A percentile compares a stretch with the other conserved stretches of the same genome.
Conservation (phyloP, 306 rosid genomes). For the Vigna reflexopilosa region DNA sequence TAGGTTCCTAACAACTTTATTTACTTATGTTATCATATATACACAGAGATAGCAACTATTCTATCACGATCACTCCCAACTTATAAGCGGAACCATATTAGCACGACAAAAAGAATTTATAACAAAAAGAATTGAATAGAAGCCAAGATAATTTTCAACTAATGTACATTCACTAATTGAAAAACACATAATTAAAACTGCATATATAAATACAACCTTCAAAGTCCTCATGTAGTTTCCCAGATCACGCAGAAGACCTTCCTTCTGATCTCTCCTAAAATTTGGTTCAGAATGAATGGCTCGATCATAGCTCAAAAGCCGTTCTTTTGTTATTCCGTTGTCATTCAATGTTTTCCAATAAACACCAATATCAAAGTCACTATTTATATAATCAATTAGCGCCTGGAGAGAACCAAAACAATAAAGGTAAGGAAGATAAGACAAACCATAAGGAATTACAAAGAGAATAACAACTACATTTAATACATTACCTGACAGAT, state of each 20-base stretch:
- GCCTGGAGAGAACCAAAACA: conserved; percentile 66
- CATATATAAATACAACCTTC: conserved; percentile 71
- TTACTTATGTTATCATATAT: conserved; percentile 28
- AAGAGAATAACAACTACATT: conserved; percentile 35
- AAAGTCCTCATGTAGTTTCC: conserved; percentile 89
- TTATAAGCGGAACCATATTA: conserved; percentile 31
- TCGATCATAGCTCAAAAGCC: conserved; percentile 95
- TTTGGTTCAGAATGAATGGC: conserved; percentile 88
- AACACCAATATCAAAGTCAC: conserved; percentile 76
- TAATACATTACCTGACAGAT: conserved; percentile 84
- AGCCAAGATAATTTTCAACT: conserved; percentile 34
- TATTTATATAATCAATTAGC: conserved; percentile 75
- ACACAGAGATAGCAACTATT: conserved; percentile 15
- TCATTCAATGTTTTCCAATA: conserved; percentile 94
- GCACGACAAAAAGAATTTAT: conserved; percentile 31
- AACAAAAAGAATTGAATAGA: conserved; percentile 27
- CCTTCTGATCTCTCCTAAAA: conserved; percentile 83
- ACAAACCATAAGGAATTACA: conserved; percentile 36
- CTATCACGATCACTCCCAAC: conserved; percentile 13
- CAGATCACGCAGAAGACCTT: conserved; percentile 85
- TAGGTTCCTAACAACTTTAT: background rate
- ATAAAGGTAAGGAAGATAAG: conserved; percentile 34
- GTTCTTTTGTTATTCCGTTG: conserved; percentile 96
- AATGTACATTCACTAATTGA: conserved; percentile 21
- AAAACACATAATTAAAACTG: conserved; percentile 32